These are phyloP conservation scores for Pholiota molesta DNA, from an alignment of 768 basidiomycete species.

Conservation along the genomic window DNA sequence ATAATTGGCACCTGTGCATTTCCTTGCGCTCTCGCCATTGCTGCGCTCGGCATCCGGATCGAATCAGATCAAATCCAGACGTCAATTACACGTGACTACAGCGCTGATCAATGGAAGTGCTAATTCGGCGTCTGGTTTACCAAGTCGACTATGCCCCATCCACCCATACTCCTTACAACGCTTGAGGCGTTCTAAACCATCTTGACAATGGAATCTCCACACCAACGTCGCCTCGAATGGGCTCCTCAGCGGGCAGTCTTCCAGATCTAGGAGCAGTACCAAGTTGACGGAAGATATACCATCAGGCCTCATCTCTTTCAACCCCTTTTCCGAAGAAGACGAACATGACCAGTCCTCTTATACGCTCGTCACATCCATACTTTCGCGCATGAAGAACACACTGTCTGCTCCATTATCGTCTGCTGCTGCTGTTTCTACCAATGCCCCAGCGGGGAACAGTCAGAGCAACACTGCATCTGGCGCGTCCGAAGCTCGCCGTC, in stretches of 20 bases:
- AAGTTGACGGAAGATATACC: conserved; percentile 64
- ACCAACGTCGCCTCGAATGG: conserved; percentile 37
- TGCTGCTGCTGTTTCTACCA: conserved; percentile 44
- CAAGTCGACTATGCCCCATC: not conserved
- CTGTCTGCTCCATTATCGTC: conserved; percentile 69
- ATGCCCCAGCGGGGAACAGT: conserved; percentile 31
- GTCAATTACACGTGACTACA: conserved; percentile 2
- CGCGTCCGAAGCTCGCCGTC: conserved; percentile 59
- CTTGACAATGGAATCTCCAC: conserved; percentile 30
- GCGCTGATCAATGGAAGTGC: conserved; percentile 6
- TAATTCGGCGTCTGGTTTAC: conserved; percentile 1
- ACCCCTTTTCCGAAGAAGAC: conserved; percentile 92
- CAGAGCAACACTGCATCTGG: conserved; percentile 31
- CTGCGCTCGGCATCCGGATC: too few species aligned
- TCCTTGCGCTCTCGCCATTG: too few species aligned
- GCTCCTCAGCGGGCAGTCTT: conserved; percentile 46
- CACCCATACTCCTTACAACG: conserved; percentile 4
- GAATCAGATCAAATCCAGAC: too few species aligned
- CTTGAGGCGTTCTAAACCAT: conserved; percentile 3
- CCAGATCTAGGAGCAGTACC: conserved; percentile 65
- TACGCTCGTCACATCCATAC: conserved; percentile 77
- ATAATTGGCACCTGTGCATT: too few species aligned
- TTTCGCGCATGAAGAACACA: conserved; percentile 82
- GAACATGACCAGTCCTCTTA: conserved; percentile 89
- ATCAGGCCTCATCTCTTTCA: conserved; percentile 80